phyloP scores from a whole-genome alignment of 2,329 filamentous ascomycete species.

The Neophaeococcomyces aloes region DNA sequence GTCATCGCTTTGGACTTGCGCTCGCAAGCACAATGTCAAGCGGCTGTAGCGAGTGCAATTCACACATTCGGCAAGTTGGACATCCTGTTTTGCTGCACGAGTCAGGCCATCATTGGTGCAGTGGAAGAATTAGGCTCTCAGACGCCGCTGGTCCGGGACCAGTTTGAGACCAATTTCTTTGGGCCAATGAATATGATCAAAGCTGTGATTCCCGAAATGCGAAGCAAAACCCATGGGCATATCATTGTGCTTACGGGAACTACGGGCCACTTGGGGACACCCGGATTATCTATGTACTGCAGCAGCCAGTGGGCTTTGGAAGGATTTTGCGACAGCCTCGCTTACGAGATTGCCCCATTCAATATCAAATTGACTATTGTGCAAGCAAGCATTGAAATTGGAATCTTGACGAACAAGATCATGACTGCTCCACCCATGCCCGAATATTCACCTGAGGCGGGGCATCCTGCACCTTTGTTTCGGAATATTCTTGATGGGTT shows the following conservation, averaged over 20 bases:
- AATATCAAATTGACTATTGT: constrained; percentile 94
- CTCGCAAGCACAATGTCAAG: constrained; percentile 47
- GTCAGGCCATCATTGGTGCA: constrained; percentile 78
- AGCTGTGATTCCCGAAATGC: constrained; percentile 67
- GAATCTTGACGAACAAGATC: constrained; percentile 75
- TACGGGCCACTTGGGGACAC: constrained; percentile 84
- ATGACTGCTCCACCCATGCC: constrained; percentile 69
- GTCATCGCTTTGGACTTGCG: constrained; percentile 47
- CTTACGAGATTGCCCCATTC: constrained; percentile 93
- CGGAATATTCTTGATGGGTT: constrained; percentile 74
- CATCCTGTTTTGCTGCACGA: constrained; percentile 80
- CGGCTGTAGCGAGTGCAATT: constrained; percentile 77
- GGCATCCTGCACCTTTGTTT: constrained; percentile 65
- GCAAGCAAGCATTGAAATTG: constrained; percentile 88
- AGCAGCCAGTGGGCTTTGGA: constrained; percentile 91
- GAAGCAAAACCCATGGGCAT: constrained; percentile 73
- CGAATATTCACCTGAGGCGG: constrained; percentile 54
- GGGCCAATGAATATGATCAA: constrained; percentile 94
- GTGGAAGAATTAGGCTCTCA: constrained; percentile 79
- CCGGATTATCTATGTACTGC: constrained; percentile 81
- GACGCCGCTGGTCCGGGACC: constrained; percentile 69
- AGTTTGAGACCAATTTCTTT: constrained; percentile 93
- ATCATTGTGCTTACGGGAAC: constrained; percentile 83
- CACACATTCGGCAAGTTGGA: constrained; percentile 77
- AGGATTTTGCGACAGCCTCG: constrained; percentile 86